Base-by-base conservation (phyloP, 1,139 yeast species). In the Saccharomyces hybrid region DNA sequence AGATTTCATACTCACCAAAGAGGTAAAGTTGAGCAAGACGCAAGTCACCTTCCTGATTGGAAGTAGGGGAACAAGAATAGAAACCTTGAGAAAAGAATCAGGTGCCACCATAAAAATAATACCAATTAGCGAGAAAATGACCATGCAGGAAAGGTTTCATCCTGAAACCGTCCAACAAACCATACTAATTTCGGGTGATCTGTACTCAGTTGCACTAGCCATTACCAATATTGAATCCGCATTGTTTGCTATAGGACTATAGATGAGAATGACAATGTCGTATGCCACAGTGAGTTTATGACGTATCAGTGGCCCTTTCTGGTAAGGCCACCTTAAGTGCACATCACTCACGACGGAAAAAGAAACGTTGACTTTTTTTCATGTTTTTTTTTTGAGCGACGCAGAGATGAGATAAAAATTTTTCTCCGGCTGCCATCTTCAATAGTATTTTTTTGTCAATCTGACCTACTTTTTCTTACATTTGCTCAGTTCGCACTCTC, bases 41-140 rank as follows among this genome's bases (percentile, higher is more conserved):
- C 70, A 71, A 51, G 68, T 72, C 1, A 64, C 73, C 0, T 69
- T 62, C 47, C 57, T 72, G 23, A 72, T 73, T 38, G 76, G 76
- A 1, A 61, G 57, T 14, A 57, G 58, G 11, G 76, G 76, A 1
- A 26, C 55, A 13, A 59, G 68, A 47, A 71, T 73, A 13, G 64
- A 62, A 46, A 41, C 42, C 3, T 56, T 72, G 9, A 58, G 75
- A 46, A 55, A 59, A 5, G 27, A 38, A 13, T 63, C 72, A 1
- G 54, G 57, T 0, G 72, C 74, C 6, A 60, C 57, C 19, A 61
- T 73, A 27, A 70, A 70, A 48, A 63, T 72, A 3, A 56, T 71
- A 3, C 75, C 75, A 0, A 54, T 71, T 16, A 55, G 62, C 31
- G 48, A 56, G 8, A 57, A 54, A 50, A 52, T 63, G 27, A 55